Conservation (phyloP, 2,329 filamentous ascomycete genomes). For the Cytospora piceae region DNA sequence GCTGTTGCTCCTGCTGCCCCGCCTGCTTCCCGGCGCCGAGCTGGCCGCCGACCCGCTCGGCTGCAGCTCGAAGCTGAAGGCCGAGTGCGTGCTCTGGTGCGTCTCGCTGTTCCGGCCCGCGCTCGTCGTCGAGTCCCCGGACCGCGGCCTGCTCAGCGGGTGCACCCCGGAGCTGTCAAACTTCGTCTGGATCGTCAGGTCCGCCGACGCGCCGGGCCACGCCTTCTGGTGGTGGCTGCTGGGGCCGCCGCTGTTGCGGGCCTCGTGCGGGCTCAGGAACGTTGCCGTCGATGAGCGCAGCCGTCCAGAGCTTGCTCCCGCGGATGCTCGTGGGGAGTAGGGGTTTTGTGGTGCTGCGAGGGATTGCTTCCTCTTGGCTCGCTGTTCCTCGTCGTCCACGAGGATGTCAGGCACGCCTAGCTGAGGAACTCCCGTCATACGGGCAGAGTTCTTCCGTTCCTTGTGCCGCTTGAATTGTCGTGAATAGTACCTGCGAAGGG, state of each 20-base stretch:
- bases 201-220: conserved; percentile 48
- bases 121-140: conserved; percentile 37
- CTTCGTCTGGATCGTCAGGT: conserved; percentile 48
- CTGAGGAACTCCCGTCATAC: conserved; percentile 77
- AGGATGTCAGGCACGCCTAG: conserved; percentile 88
- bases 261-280: conserved; percentile 44
- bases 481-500: conserved; percentile 68
- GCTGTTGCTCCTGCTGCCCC: conserved; percentile 66
- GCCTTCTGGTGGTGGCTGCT: conserved; percentile 44
- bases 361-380: conserved; percentile 34
- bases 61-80: conserved; percentile 63
- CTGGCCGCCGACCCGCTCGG: conserved; percentile 44
- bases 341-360: conserved; percentile 19
- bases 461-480: conserved; percentile 78
- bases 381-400: conserved; percentile 75
- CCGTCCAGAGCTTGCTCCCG: conserved; percentile 34
- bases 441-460: conserved; percentile 71
- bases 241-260: conserved; percentile 38
- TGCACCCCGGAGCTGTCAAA: conserved; percentile 43
- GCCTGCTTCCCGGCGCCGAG: conserved; percentile 35
- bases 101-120: conserved; percentile 38
- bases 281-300: conserved; percentile 33
- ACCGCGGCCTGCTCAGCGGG: conserved; percentile 59
- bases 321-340: conserved; percentile 26
- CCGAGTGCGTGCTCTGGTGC: conserved; percentile 52